Base-by-base conservation (phyloP, 2,329 filamentous ascomycete genomes). In the Alternaria longipes region DNA sequence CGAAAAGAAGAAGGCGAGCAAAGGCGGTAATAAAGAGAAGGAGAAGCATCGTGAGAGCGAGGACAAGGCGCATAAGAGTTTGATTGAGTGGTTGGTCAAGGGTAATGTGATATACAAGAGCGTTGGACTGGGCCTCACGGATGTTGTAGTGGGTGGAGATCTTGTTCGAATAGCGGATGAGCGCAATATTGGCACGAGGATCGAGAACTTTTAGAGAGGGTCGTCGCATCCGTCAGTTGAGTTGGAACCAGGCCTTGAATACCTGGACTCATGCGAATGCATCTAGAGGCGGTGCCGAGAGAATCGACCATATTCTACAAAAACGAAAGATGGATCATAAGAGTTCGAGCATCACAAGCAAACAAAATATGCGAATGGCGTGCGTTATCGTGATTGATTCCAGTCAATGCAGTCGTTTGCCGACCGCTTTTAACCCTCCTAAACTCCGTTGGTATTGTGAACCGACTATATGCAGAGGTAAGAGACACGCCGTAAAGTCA, bases 31-130 rank as follows among this genome's bases (percentile, higher is more conserved):
- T 59, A 67, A 66, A 9, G 68, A 67, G 18, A 73, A 73, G 38
- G 65, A 57, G 4, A 67, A 69, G 20, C 55, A 70, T 24, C 57
- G 64, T 26, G 64, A 72, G 6, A 62, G 60, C 1, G 69, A 73
- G 18, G 63, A 80, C 4, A 76, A 78, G 50, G 78, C 76, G 8
- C 74, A 79, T 44, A 71, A 74, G 28, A 74, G 74, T 9, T 55
- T 90, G 65, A 80, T 81, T 41, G 84, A 88, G 36, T 91, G 89
- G 87, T 70, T 90, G 52, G 82, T 85, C 62, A 82, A 80, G 47
- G 89, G 89, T 0, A 89, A 90, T 72, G 85, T 91, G 0, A 86
- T 91, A 34, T 91, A 89, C 72, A 91, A 91, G 82, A 86, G 86
- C 66, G 88, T 91, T 3, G 89, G 89, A 0, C 74, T 91, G 56